These are phyloP conservation scores for Mycena citricolor DNA, from an alignment of 1,284 basidiomycete species.

Conservation along the genomic window DNA sequence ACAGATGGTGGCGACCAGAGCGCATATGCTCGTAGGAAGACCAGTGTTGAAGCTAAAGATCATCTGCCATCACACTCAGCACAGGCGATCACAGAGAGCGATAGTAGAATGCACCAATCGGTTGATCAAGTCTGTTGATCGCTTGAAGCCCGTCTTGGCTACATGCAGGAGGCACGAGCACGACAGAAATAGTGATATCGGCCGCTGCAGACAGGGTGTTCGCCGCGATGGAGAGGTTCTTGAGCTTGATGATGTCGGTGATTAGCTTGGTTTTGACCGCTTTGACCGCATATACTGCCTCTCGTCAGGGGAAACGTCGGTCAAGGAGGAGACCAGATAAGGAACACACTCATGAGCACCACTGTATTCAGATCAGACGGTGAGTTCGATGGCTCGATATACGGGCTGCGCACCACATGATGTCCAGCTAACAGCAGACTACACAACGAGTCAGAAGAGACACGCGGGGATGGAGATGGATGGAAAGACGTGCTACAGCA, in stretches of 20 bases:
- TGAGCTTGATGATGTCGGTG: slow-evolving; percentile 10
- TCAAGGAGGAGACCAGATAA: too few relatives aligned
- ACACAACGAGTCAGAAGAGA: background rate
- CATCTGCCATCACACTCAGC: slow-evolving; percentile 16
- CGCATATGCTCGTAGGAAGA: slow-evolving; percentile 22
- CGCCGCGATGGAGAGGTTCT: slow-evolving; percentile 11
- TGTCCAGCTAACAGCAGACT: slow-evolving; percentile 22
- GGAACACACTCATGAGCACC: too few relatives aligned
- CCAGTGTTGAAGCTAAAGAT: slow-evolving; percentile 27
- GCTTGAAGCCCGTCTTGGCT: slow-evolving; percentile 25
- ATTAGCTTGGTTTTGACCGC: slow-evolving; percentile 13
- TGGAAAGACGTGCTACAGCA: slow-evolving; percentile 11
- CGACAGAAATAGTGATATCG: slow-evolving; percentile 21
- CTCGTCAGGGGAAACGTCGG: too few relatives aligned
- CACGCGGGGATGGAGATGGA: background rate
- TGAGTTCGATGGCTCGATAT: background rate
- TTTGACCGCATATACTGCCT: slow-evolving; percentile 18
- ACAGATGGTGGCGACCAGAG: slow-evolving; percentile 18
- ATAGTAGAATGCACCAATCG: slow-evolving; percentile 19
- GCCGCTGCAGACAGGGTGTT: slow-evolving; percentile 14
- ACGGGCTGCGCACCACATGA: slow-evolving; percentile 14
- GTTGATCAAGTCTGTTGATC: slow-evolving; percentile 25
- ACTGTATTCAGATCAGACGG: too few relatives aligned
- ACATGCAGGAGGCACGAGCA: slow-evolving; percentile 20
- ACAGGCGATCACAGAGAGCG: background rate